Conservation (phyloP, 345 rosid genomes). For the Sonneratia caseolaris region DNA sequence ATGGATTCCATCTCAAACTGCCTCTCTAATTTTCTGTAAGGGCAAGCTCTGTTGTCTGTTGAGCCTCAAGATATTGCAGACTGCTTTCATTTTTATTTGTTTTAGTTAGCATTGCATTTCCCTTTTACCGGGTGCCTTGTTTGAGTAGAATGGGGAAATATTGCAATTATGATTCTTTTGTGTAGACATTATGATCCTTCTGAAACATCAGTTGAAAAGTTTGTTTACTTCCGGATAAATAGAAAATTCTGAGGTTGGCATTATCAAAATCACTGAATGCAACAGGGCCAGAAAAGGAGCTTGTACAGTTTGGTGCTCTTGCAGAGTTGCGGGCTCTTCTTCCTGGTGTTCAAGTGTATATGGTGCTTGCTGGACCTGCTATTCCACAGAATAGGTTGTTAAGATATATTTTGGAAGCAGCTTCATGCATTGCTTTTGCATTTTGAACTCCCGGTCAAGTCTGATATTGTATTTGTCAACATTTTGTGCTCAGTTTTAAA, state of each 20-base stretch:
- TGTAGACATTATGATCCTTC: background rate
- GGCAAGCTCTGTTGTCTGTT: background rate
- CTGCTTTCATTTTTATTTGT: background rate
- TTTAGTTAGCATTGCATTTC: too few species aligned
- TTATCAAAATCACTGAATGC: background rate
- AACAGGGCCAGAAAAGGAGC: slow-evolving; percentile 91
- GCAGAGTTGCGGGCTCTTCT: slow-evolving; percentile 75
- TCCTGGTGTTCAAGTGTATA: slow-evolving; percentile 44
- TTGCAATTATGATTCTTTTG: background rate
- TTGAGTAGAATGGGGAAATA: too few species aligned
- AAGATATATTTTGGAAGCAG: slow-evolving; percentile 6
- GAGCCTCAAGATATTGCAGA: background rate
- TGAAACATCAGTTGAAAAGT: background rate
- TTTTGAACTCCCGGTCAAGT: background rate
- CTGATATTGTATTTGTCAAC: background rate
- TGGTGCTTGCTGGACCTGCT: slow-evolving; percentile 77
- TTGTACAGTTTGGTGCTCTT: slow-evolving; percentile 68
- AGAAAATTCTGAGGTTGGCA: background rate
- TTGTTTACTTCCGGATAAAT: background rate
- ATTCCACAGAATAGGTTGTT: slow-evolving; percentile 55
- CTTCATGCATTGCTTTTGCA: slow-evolving; percentile 3
- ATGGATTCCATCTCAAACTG: background rate
- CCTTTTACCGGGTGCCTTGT: too few species aligned
- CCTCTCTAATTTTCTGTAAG: background rate
- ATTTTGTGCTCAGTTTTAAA: background rate